Evolutionary conservation across 169 alveolate genomes (phyloP).

Genomic region (Plasmodium yoelii): DNA sequence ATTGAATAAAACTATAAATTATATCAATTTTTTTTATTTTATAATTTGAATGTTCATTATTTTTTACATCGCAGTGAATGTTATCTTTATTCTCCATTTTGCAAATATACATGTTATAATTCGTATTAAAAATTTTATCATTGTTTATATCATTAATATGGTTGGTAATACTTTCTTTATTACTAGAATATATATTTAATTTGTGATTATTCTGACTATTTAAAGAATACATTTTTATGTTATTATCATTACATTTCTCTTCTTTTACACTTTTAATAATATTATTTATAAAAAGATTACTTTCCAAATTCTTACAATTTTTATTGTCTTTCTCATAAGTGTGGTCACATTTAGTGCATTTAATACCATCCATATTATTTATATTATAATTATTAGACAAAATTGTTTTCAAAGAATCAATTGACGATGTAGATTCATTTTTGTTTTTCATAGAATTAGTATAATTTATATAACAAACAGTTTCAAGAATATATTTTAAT

Average conservation of each 20-base stretch:
- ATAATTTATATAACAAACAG: constrained; percentile 31
- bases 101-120: no score
- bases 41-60: background rate
- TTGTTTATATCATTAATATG: background rate
- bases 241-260: background rate
- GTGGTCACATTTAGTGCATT: background rate
- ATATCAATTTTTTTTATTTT: constrained; percentile 11
- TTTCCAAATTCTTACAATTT: background rate
- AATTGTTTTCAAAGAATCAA: no score
- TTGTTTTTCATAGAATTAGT: constrained; percentile 7
- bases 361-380: background rate
- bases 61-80: background rate
- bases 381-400: background rate
- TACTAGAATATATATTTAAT: background rate
- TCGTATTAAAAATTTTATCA: background rate
- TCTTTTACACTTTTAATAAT: background rate
- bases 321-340: background rate
- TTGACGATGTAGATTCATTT: background rate
- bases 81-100: background rate
- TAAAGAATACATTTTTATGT: background rate
- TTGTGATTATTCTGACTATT: no score
- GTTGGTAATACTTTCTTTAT: background rate
- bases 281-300: background rate
- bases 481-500: constrained; percentile 37
- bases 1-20: constrained; percentile 17